A percentile compares a stretch with the other conserved stretches of the same genome.
Evolutionary conservation across 305 asterid genomes (phyloP).

Genomic region (Fraxinus ornus): DNA sequence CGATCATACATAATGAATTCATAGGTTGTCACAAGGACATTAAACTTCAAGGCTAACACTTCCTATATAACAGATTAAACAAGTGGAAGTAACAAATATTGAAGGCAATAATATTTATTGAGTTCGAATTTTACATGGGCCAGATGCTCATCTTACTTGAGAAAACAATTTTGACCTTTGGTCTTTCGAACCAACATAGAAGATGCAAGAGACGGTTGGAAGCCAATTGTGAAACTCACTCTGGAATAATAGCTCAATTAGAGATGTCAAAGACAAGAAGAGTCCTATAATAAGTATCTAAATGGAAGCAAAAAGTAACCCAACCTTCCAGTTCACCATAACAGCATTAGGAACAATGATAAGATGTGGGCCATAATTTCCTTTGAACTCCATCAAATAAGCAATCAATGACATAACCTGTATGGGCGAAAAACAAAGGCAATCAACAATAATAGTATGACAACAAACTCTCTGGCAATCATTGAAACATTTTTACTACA

Average conservation of each 20-base stretch:
- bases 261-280: slow-evolving; percentile 22
- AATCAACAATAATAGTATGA: background rate
- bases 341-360: slow-evolving; percentile 99
- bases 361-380: slow-evolving; percentile 98
- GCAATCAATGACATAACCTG: slow-evolving; percentile 99
- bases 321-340: slow-evolving; percentile 98
- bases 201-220: slow-evolving; percentile 83
- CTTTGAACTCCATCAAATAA: slow-evolving; percentile 96
- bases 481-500: slow-evolving; percentile 8
- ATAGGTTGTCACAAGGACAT: slow-evolving; percentile 92
- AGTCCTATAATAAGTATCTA: slow-evolving; percentile 1
- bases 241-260: slow-evolving; percentile 48
- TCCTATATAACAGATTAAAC: slow-evolving; percentile 58
- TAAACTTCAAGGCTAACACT: slow-evolving; percentile 91
- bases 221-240: slow-evolving; percentile 96
- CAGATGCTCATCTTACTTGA: slow-evolving; percentile 56
- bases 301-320: slow-evolving; percentile 21
- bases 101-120: slow-evolving; percentile 16
- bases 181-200: slow-evolving; percentile 88
- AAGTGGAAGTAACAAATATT: slow-evolving; percentile 18
- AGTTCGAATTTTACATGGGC: slow-evolving; percentile 14
- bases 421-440: slow-evolving; percentile 19
- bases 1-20: slow-evolving; percentile 94
- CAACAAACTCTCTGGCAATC: background rate
- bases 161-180: slow-evolving; percentile 86